Evolutionary conservation across 2,329 filamentous ascomycete genomes (phyloP), one percentile per base, ranked within the genome.

Genomic region (Akanthomyces lecanii): DNA sequence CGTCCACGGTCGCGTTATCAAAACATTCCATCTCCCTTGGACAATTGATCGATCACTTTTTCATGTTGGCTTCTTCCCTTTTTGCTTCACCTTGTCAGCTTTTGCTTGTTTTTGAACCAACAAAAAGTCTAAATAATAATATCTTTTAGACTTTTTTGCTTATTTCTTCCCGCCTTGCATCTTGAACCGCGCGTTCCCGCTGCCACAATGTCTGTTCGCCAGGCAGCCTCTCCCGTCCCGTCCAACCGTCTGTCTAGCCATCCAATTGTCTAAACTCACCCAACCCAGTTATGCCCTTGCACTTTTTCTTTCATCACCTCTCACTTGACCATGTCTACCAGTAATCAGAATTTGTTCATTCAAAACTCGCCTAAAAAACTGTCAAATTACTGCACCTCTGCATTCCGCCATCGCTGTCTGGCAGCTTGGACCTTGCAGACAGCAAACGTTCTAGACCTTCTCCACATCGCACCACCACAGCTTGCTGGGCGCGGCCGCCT

Each of bases 31-130:
- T 23, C 40, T 21, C 23, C 21, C 42, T 21, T 36, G 33, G 10
- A 36, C 33, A 36, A 36, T 44, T 14, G n/a, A 23, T 58, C 14
- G 21, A 12, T 44, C 42, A 47, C 42, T 33, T 33, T 28, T 36
- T 11, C 33, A 36, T 10, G 33, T 36, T 36, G 33, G 33, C 33
- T 36, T 36, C 33, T 11, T 36, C 28, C 28, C 8, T 8, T 36
- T 47, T 5, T 48, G 12, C 14, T 28, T 12, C 36, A 23, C 42
- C n/a, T 21, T 33, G 18, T 21, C 28, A 7, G 18, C 28, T 21
- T 21, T 21, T 40, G 21, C 53, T 50, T 58, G n/a, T 56, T 59
- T 59, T 51, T 38, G 42, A 36, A 58, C 21, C 30, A 48, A 36
- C 51, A 58, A 47, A 51, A 5, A 25, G 28, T 44, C 25, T 8